A percentile compares a stretch with the other conserved stretches of the same genome.
Conservation (phyloP, 176 grass and related monocot species). For the Carex kokanica region DNA sequence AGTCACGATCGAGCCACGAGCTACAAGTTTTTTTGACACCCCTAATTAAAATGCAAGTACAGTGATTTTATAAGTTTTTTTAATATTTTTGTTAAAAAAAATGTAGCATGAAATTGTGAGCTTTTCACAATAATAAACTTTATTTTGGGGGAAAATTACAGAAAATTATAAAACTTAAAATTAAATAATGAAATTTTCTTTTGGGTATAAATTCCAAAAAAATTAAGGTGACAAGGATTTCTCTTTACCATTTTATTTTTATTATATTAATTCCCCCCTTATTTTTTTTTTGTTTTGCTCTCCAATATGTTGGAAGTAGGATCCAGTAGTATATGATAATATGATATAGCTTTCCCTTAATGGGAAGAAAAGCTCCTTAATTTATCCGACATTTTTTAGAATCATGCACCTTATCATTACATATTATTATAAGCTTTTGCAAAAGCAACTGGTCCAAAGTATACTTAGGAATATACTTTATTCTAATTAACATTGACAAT, state of each 20-base stretch:
- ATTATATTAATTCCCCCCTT: neutral
- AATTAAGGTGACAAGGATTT: neutral
- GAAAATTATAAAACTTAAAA: too few relatives aligned
- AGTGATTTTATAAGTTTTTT: neutral
- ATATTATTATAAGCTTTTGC: neutral
- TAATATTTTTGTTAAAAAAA: neutral
- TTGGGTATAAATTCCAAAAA: neutral
- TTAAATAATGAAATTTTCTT: too few relatives aligned
- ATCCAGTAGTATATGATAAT: neutral
- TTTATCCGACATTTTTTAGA: neutral
- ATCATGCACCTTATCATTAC: neutral
- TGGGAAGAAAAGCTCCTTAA: neutral
- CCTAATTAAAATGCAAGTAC: neutral
- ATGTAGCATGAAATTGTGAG: neutral
- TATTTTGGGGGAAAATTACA: too few relatives aligned
- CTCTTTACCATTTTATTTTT: neutral
- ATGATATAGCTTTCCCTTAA: neutral
- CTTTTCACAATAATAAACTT: neutral
- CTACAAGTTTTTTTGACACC: too few relatives aligned
- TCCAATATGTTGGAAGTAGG: neutral
- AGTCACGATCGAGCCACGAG: too few relatives aligned
- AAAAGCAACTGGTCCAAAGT: neutral
- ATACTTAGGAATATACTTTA: neutral
- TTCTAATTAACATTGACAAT: neutral
- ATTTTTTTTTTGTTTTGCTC: neutral